Percentiles rank a stretch among this genome's conserved stretches.
These are phyloP conservation scores for Candida insectalens DNA, from an alignment of 805 yeast species.

Conservation along the genomic window DNA sequence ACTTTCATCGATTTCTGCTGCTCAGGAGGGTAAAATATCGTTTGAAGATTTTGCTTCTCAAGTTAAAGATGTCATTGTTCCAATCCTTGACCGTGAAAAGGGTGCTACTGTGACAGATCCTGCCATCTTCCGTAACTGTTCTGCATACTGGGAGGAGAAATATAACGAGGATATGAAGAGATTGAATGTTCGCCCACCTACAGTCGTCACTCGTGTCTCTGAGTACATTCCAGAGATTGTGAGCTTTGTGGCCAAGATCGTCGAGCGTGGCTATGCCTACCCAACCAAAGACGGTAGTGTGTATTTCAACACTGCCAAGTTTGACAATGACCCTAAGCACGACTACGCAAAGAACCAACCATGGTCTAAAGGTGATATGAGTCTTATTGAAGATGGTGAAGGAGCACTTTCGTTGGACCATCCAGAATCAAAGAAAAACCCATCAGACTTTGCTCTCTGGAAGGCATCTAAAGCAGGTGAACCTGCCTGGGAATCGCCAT, in stretches of 20 bases:
- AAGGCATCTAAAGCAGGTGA: constrained; percentile 95
- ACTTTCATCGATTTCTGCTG: constrained; percentile 29
- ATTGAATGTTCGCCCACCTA: constrained; percentile 77
- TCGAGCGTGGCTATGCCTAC: constrained; percentile 77
- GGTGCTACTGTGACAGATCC: constrained; percentile 83
- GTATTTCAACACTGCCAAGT: constrained; percentile 83
- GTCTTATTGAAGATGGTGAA: constrained; percentile 87
- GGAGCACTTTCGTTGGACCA: constrained; percentile 54
- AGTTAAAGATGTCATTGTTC: constrained; percentile 71
- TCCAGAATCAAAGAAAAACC: constrained; percentile 49
- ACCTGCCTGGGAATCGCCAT: constrained; percentile 90
- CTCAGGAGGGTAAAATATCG: constrained; percentile 11
- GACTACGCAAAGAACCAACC: constrained; percentile 95
- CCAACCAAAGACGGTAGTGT: constrained; percentile 82
- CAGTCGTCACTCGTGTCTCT: constrained; percentile 86
- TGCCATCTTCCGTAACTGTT: constrained; percentile 66
- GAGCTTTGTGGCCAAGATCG: constrained; percentile 63
- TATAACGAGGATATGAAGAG: constrained; percentile 79
- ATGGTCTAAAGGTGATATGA: constrained; percentile 89
- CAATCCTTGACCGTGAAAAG: constrained; percentile 55
- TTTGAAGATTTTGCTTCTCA: constrained; percentile 32
- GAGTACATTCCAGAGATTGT: constrained; percentile 94
- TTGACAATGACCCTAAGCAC: constrained; percentile 65
- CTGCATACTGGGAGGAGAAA: constrained; percentile 83
- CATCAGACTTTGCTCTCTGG: constrained; percentile 95